These are phyloP conservation scores for Stereocaulon alpinum DNA, from an alignment of 495 filamentous ascomycete genomes.

Conservation along the genomic window DNA sequence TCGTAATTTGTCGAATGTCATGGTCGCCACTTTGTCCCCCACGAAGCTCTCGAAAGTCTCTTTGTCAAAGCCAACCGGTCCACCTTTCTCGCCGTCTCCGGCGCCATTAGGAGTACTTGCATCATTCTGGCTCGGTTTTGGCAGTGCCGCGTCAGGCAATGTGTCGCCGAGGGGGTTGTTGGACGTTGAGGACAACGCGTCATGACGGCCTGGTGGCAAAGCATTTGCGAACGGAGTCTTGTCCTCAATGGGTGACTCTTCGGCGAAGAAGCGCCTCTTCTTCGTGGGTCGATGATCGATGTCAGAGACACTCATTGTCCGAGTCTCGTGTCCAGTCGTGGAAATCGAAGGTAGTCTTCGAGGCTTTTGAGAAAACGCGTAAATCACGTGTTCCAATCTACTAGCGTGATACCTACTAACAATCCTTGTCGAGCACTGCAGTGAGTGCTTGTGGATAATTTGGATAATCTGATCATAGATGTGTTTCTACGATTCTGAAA, in stretches of 20 bases:
- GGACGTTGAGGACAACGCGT: constrained; percentile 10
- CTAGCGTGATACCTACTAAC: not conserved
- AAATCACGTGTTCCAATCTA: constrained; percentile 1
- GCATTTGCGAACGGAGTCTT: constrained; percentile 9
- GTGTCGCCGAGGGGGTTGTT: not conserved
- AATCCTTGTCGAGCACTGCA: too few relatives aligned
- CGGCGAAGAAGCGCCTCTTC: constrained; percentile 71
- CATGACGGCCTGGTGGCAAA: constrained; percentile 2
- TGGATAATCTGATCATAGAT: too few relatives aligned
- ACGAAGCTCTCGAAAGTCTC: constrained; percentile 60
- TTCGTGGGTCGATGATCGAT: constrained; percentile 58
- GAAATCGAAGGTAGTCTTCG: too few relatives aligned
- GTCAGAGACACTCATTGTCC: constrained; percentile 44
- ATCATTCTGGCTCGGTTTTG: constrained; percentile 13
- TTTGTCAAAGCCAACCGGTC: constrained; percentile 49
- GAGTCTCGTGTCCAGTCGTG: too few relatives aligned
- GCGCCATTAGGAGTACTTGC: not conserved
- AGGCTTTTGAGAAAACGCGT: not conserved
- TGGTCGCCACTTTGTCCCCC: constrained; percentile 48
- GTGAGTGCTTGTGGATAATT: too few relatives aligned
- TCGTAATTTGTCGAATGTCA: constrained; percentile 42
- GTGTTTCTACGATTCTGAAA: too few relatives aligned
- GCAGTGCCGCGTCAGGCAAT: not conserved
- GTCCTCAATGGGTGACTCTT: constrained; percentile 36
- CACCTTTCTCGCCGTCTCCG: not conserved